Base-by-base conservation (phyloP, 129 eudicot genomes). In the Arctium lappa region DNA sequence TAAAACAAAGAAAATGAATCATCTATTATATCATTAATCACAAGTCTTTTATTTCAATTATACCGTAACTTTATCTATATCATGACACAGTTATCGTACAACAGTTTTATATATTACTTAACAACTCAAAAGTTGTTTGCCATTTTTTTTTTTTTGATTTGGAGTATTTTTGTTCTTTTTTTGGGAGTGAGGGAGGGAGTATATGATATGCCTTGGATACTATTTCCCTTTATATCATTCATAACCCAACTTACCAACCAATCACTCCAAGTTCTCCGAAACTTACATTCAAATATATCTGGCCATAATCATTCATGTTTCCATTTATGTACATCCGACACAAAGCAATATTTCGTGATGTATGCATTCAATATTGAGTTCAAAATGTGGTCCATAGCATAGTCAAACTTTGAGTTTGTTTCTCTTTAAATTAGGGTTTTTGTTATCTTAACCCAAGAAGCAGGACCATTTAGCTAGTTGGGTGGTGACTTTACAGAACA, bases 401-500 rank as follows among this genome's bases (percentile, higher is more conserved):
- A 79, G 87, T 84, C 80, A 84, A 84, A 73, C 46, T 79, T 84
- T 80, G 70, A 73, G 4, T 30, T 53, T 50, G 78, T 38, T 77
- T 53, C 73, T 16, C 60, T 13, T 84, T 36, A 40, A 72, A 63
- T 62, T 63, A 70, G 71, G 62, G 84, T 79, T 65, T 32, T 60
- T 79, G 66, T 79, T 79, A 79, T 79, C 83, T 73, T 79, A 79
- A 70, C 72, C 87, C 84, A 79, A 84, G 87, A 79, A 73, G 87
- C 72, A 66, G 87, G 87, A 84, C 87, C 87, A 84, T 66, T 72
- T 27, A 77, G 42, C 73, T 70, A 77, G 65, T 83, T 83, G 82
- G 32, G 13, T 66, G 71, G 73, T 83, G 46, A 77, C 86, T 77
- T 83, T 77, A 77, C 82, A 83, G 78, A 83, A 10, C 77, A 77